These are phyloP conservation scores for Trichomonas vaginalis DNA, from an alignment of 208 protist genomes.

Conservation along the genomic window DNA sequence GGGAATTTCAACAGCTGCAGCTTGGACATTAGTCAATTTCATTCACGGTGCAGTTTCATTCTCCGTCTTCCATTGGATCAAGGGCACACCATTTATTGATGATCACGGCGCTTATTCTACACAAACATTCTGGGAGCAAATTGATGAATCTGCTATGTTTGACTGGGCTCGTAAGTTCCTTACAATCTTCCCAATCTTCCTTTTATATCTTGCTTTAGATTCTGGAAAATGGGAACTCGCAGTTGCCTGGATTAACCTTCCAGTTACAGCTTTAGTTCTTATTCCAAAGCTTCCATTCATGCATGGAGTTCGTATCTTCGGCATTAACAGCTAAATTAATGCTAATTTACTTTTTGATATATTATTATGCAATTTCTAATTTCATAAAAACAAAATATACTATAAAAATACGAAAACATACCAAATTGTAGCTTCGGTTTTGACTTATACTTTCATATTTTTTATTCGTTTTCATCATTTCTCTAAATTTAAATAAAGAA, in stretches of 20 bases:
- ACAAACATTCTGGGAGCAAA: constrained; percentile 29
- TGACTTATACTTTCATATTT: background rate
- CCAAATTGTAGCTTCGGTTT: too few species aligned
- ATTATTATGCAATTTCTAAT: background rate
- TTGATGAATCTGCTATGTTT: constrained; percentile 21
- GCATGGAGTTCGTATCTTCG: constrained; percentile 24
- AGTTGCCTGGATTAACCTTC: constrained; percentile 1
- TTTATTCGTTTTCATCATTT: background rate
- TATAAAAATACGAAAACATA: too few species aligned
- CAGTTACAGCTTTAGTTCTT: background rate
- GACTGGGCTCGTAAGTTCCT: constrained; percentile 19
- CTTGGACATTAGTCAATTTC: background rate
- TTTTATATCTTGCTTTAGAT: constrained; percentile 21
- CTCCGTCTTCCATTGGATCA: constrained; percentile 27
- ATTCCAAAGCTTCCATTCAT: constrained; percentile 25
- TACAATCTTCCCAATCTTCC: background rate
- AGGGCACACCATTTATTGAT: constrained; percentile 21
- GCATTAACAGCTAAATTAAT: constrained; percentile 18
- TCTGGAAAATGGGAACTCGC: constrained; percentile 19
- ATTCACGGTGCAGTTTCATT: constrained; percentile 1
- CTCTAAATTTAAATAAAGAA: too few species aligned
- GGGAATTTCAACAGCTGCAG: background rate
- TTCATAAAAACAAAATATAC: background rate
- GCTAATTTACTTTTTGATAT: background rate
- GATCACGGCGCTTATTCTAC: constrained; percentile 18